A percentile compares a stretch with the other conserved stretches of the same genome.
phyloP scores from a whole-genome alignment of 2,329 filamentous ascomycete genomes.

The Diaporthe vexans region DNA sequence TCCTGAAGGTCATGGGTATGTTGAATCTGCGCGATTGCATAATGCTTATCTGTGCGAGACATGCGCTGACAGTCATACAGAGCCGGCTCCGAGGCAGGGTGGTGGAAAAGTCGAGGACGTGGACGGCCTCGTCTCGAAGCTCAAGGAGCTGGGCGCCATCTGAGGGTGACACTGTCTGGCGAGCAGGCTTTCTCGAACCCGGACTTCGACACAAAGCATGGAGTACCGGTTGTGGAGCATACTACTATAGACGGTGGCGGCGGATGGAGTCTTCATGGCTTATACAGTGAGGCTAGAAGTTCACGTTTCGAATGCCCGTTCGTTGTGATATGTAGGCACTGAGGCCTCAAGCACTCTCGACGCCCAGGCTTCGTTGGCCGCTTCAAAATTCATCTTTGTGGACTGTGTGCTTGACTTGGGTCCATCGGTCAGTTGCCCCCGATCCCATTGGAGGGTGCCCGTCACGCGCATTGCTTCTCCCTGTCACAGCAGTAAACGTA shows the following conservation, averaged over 20 bases:
- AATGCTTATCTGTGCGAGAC: slow-evolving; percentile 1
- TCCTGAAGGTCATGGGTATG: slow-evolving; percentile 87
- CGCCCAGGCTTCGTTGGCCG: background rate
- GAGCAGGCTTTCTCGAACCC: background rate
- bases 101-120: slow-evolving; percentile 98
- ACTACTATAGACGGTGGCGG: slow-evolving; percentile 11
- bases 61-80: slow-evolving; percentile 57
- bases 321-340: background rate
- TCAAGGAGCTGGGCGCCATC: slow-evolving; percentile 96
- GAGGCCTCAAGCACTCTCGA: background rate
- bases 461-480: too few relatives aligned
- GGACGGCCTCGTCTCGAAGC: slow-evolving; percentile 90
- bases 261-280: background rate
- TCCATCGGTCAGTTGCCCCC: too few relatives aligned
- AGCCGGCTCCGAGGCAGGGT: slow-evolving; percentile 89
- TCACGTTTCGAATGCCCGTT: background rate
- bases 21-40: slow-evolving; percentile 44
- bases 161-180: slow-evolving; percentile 55
- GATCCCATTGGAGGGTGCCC: too few relatives aligned
- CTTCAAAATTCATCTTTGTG: too few relatives aligned
- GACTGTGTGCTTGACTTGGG: background rate
- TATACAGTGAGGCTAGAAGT: background rate
- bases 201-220: background rate
- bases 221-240: background rate
- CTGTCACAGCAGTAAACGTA: too few relatives aligned